Conservation (phyloP, 1,284 basidiomycete species). For the Hymenochaete sp. region DNA sequence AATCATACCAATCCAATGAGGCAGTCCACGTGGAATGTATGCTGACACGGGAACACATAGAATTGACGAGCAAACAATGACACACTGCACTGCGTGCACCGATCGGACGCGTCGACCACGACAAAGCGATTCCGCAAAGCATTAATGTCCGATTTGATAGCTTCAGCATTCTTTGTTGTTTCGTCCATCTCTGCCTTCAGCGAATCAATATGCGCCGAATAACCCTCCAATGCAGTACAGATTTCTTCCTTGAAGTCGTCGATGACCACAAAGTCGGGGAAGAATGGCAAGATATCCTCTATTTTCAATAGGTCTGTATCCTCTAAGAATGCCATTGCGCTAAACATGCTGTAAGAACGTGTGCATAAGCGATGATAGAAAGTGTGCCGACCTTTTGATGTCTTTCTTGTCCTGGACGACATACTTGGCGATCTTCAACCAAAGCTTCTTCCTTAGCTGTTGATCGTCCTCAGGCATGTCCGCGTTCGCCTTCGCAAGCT, state of each 20-base stretch:
- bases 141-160: conserved; percentile 88
- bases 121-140: conserved; percentile 87
- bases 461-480: conserved; percentile 89
- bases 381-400: conserved; percentile 78
- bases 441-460: conserved; percentile 84
- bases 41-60: conserved; percentile 97
- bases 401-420: conserved; percentile 97
- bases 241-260: conserved; percentile 99
- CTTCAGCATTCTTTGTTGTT: conserved; percentile 84
- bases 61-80: conserved; percentile 83
- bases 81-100: conserved; percentile 75
- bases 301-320: conserved; percentile 93
- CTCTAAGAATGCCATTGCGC: conserved; percentile 94
- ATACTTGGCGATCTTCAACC: conserved; percentile 96
- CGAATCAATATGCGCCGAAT: conserved; percentile 84
- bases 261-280: conserved; percentile 99
- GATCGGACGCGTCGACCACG: conserved; percentile 82
- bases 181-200: conserved; percentile 96
- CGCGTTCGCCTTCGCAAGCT: conserved; percentile 88
- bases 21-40: conserved; percentile 93
- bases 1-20: conserved; percentile 65
- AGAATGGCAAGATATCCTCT: conserved; percentile 98
- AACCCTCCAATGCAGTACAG: conserved; percentile 90
- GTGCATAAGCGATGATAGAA: conserved; percentile 5
- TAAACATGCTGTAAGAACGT: conserved; percentile 26